phyloP scores from a whole-genome alignment of 2,329 filamentous ascomycete species.

The Ascochyta pisi region DNA sequence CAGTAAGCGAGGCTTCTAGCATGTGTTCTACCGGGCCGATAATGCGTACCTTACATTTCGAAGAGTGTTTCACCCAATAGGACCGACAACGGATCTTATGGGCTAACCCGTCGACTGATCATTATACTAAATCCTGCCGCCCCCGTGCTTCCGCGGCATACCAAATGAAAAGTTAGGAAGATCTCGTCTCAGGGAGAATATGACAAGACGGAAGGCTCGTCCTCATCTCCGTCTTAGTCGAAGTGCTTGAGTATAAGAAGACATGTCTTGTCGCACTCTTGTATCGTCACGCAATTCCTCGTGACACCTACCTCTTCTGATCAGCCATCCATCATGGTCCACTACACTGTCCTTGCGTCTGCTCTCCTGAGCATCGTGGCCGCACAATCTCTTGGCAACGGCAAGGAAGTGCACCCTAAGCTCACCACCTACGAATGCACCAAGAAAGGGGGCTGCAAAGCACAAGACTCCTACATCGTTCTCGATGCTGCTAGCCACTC shows the following conservation, averaged over 20 bases:
- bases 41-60: conserved; percentile 17
- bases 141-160: neutral
- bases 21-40: conserved; percentile 14
- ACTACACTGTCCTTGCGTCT: conserved; percentile 33
- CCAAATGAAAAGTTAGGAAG: conserved; percentile 6
- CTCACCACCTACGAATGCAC: conserved; percentile 62
- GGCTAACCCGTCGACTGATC: neutral
- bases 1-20: conserved; percentile 1
- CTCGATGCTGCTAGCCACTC: conserved; percentile 57
- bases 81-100: neutral
- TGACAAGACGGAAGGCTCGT: conserved; percentile 6
- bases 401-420: conserved; percentile 58
- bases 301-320: neutral
- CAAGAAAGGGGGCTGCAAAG: conserved; percentile 56
- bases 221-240: conserved; percentile 4
- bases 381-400: conserved; percentile 42
- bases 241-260: conserved; percentile 13
- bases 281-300: conserved; percentile 11
- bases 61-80: neutral
- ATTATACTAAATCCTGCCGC: neutral
- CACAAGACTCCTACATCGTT: conserved; percentile 58
- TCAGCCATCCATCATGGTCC: conserved; percentile 26
- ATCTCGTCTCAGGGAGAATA: neutral
- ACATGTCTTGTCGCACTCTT: conserved; percentile 2
- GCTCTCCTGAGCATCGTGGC: conserved; percentile 36